A percentile compares a stretch with the other conserved stretches of the same genome.
Conservation (phyloP, 2,329 filamentous ascomycete genomes). For the Lecanosticta acicola region DNA sequence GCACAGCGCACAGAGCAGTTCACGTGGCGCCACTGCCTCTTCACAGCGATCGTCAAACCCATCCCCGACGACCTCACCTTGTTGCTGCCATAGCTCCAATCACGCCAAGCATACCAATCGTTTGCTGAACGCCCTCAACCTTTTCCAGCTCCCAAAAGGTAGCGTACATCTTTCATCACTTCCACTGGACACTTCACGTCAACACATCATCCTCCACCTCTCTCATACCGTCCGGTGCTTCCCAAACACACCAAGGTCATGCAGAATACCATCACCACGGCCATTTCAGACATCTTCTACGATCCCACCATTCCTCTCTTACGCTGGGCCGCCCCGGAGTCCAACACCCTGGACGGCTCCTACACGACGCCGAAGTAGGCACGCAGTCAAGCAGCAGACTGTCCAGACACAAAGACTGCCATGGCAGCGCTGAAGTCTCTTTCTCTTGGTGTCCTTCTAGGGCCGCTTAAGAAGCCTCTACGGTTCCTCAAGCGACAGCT, state of each 20-base stretch:
- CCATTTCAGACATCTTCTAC: not conserved
- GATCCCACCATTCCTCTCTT: not conserved
- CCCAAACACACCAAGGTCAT: not conserved
- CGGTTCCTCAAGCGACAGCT: constrained; percentile 18
- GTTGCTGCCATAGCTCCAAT: not conserved
- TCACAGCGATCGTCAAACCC: not conserved
- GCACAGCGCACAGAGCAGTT: no score
- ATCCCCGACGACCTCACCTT: not conserved
- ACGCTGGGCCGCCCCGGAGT: constrained; percentile 5
- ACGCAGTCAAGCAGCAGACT: not conserved
- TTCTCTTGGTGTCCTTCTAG: constrained; percentile 1
- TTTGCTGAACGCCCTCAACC: not conserved
- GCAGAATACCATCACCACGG: not conserved
- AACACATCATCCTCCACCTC: no score
- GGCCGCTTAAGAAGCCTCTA: constrained; percentile 15
- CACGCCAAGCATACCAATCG: not conserved
- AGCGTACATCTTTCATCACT: not conserved
- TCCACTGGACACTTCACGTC: no score
- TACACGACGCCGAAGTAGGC: constrained; percentile 1
- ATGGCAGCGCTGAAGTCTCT: not conserved
- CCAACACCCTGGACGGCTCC: constrained; percentile 6
- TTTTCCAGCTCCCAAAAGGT: not conserved
- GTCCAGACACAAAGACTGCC: not conserved
- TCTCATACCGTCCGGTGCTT: not conserved
- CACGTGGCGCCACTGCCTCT: not conserved